phyloP scores from a whole-genome alignment of 139 green algal species.

The Klebsormidium nitens region DNA sequence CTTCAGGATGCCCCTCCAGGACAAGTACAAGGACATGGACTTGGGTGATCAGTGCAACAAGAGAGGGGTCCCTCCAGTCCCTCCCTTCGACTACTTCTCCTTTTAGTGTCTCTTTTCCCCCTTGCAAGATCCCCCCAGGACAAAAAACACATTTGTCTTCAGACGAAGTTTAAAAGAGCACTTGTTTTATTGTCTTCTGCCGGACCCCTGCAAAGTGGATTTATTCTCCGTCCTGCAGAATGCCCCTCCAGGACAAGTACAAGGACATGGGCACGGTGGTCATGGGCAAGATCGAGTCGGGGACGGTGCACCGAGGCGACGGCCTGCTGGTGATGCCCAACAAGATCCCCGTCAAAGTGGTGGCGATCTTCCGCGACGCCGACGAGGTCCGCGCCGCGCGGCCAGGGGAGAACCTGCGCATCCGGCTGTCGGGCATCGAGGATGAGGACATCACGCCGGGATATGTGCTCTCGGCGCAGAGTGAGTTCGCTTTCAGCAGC shows the following conservation, averaged over 20 bases:
- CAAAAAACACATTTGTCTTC: no score
- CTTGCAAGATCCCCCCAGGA: no score
- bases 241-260: constrained; percentile 96
- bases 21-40: no score
- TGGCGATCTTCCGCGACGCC: constrained; percentile 85
- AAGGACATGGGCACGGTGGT: constrained; percentile 94
- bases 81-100: no score
- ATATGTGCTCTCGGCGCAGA: constrained; percentile 95
- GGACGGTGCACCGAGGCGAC: constrained; percentile 72
- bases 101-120: no score
- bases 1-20: constrained; percentile 86
- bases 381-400: constrained; percentile 68
- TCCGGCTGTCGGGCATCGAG: constrained; percentile 59
- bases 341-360: constrained; percentile 77
- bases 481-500: no score
- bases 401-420: constrained; percentile 52
- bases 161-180: no score
- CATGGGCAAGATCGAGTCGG: constrained; percentile 96
- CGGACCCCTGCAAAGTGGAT: no score
- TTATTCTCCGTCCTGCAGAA: constrained; percentile 34
- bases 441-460: constrained; percentile 81
- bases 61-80: no score
- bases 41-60: no score
- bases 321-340: constrained; percentile 91
- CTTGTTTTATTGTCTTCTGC: no score